Evolutionary conservation across 768 basidiomycete genomes (phyloP).

Genomic region (Panaeolus papilionaceus): DNA sequence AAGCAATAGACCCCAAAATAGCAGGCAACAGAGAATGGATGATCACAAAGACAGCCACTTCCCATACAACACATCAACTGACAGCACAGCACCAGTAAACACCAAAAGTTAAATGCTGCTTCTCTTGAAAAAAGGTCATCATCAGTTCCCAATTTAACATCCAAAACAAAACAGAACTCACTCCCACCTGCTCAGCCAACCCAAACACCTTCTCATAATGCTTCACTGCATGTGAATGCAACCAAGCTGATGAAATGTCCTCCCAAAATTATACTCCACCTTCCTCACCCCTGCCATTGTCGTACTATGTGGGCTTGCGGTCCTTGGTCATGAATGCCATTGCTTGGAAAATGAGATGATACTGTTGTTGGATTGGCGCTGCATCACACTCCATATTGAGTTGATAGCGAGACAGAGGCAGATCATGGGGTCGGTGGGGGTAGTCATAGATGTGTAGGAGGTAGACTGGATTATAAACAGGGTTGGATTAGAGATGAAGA

Average conservation of each 20-base stretch:
- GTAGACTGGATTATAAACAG: slow-evolving; percentile 63
- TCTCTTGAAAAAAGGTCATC: slow-evolving; percentile 68
- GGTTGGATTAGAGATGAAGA: no score
- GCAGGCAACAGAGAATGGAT: no score
- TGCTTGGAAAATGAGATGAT: no score
- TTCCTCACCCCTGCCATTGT: slow-evolving; percentile 61
- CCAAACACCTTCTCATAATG: slow-evolving; percentile 85
- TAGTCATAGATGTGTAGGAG: slow-evolving; percentile 54
- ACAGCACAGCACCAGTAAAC: no score
- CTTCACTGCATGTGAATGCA: slow-evolving; percentile 80
- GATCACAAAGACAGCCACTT: no score
- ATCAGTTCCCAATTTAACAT: no score
- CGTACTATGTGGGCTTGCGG: slow-evolving; percentile 63
- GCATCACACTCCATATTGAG: no score
- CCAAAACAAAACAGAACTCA: slow-evolving; percentile 30
- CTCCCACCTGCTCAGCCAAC: slow-evolving; percentile 53
- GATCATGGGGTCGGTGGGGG: no score
- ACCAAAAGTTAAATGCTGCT: slow-evolving; percentile 74
- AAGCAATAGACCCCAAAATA: slow-evolving; percentile 44
- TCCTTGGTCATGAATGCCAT: slow-evolving; percentile 75
- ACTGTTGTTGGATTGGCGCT: no score
- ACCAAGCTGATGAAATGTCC: slow-evolving; percentile 44
- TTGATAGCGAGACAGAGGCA: no score
- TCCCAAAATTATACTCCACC: slow-evolving; percentile 27
- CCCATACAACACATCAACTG: no score